These are phyloP conservation scores for Neurospora sp. DNA, from an alignment of 495 filamentous ascomycete genomes.

Conservation along the genomic window DNA sequence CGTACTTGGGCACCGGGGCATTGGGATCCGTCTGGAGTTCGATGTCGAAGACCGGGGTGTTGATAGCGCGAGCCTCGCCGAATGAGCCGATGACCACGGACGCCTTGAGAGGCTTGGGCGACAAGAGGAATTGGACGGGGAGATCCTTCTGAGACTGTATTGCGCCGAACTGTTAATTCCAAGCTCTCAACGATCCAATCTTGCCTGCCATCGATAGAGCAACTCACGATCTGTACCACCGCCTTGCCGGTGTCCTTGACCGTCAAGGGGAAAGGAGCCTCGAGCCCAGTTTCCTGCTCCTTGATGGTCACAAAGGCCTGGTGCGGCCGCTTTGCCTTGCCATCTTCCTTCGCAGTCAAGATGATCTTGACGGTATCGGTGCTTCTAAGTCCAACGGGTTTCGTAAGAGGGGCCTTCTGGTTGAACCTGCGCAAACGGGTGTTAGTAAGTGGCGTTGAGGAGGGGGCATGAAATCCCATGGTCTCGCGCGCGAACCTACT, in stretches of 20 bases:
- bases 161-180: slow-evolving; percentile 1
- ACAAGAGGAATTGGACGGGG: slow-evolving; percentile 67
- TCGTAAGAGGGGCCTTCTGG: slow-evolving; percentile 50
- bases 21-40: slow-evolving; percentile 45
- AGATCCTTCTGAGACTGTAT: slow-evolving; percentile 79
- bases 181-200: background rate
- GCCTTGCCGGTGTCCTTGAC: slow-evolving; percentile 85
- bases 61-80: slow-evolving; percentile 58
- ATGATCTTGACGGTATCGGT: slow-evolving; percentile 72
- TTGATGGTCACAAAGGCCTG: slow-evolving; percentile 83
- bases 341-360: slow-evolving; percentile 70
- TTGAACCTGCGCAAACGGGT: slow-evolving; percentile 43
- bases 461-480: background rate
- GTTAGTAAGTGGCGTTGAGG: background rate
- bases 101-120: slow-evolving; percentile 57
- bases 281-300: slow-evolving; percentile 63
- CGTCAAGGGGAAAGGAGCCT: slow-evolving; percentile 78
- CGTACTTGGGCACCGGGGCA: slow-evolving; percentile 48
- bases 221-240: slow-evolving; percentile 67
- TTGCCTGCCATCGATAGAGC: background rate
- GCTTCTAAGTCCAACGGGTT: slow-evolving; percentile 52
- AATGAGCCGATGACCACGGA: slow-evolving; percentile 81
- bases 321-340: slow-evolving; percentile 72
- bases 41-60: slow-evolving; percentile 60
- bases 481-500: slow-evolving; percentile 40